phyloP scores from a whole-genome alignment of 78 protist species.

The Bigelowiella natans region DNA sequence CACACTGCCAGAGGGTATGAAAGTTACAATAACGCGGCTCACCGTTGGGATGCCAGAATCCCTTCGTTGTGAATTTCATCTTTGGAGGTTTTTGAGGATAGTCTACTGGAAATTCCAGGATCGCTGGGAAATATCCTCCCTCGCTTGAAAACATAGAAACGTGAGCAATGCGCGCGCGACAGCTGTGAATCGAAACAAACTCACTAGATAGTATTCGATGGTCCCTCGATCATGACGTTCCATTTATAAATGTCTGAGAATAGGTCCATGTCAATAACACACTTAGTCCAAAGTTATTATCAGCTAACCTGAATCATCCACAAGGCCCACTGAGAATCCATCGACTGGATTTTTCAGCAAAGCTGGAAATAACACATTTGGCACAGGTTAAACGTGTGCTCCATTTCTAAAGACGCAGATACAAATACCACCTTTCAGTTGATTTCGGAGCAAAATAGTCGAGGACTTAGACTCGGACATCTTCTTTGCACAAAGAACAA shows the following conservation, averaged over 20 bases:
- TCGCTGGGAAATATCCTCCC: constrained; percentile 29
- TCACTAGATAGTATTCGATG: not conserved
- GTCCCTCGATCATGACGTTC: constrained; percentile 14
- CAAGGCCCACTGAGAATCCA: constrained; percentile 19
- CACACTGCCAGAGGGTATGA: not conserved
- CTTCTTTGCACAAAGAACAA: too few relatives aligned
- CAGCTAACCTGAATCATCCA: constrained; percentile 6
- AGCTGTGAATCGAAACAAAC: too few relatives aligned
- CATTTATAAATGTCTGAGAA: constrained; percentile 4
- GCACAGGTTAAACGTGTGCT: not conserved
- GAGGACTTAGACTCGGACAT: not conserved
- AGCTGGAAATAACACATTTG: not conserved
- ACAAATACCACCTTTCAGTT: not conserved
- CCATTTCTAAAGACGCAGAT: not conserved
- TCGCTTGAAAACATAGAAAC: not conserved
- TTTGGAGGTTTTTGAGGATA: constrained; percentile 35
- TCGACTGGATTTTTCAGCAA: constrained; percentile 1
- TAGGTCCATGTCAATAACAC: too few relatives aligned
- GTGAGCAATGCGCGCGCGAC: too few relatives aligned
- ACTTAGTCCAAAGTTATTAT: too few relatives aligned
- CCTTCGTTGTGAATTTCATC: constrained; percentile 19
- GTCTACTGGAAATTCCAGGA: constrained; percentile 14
- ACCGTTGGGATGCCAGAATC: constrained; percentile 37
- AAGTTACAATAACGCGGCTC: not conserved
- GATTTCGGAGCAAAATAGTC: not conserved